Percentiles rank a stretch among this genome's conserved stretches.
Conservation (phyloP, 2,329 filamentous ascomycete species). For the Pezizomycotina sp. region DNA sequence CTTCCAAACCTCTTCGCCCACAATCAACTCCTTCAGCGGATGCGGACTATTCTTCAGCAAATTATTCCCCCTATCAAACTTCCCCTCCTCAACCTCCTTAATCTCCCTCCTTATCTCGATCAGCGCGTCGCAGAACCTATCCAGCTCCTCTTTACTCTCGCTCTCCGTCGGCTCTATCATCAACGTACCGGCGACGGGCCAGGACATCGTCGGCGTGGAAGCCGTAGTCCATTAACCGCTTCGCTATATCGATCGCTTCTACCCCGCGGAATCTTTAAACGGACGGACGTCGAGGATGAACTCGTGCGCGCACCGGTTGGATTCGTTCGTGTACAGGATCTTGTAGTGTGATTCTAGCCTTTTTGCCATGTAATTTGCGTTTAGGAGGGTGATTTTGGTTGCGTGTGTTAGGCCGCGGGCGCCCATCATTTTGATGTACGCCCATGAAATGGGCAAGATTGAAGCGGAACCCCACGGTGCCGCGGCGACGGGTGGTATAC, state of each 20-base stretch:
- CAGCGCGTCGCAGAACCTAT: conserved; percentile 80
- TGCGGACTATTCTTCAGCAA: conserved; percentile 83
- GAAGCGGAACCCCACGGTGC: conserved; percentile 76
- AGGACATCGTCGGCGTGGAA: conserved; percentile 98
- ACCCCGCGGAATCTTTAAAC: conserved; percentile 68
- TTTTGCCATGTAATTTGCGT: conserved; percentile 90
- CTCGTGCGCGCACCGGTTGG: conserved; percentile 84
- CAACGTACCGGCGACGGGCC: conserved; percentile 83
- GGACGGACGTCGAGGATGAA: conserved; percentile 83
- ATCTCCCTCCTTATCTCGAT: conserved; percentile 80
- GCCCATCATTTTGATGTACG: conserved; percentile 92
- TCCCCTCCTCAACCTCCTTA: conserved; percentile 61
- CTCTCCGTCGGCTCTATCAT: conserved; percentile 98
- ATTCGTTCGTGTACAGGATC: conserved; percentile 82
- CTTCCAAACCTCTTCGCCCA: conserved; percentile 46
- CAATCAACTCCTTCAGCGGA: conserved; percentile 61
- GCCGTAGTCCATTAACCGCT: conserved; percentile 90
- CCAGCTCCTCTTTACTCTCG: conserved; percentile 79
- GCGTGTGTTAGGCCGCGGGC: conserved; percentile 67
- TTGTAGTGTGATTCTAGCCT: conserved; percentile 71
- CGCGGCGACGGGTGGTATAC: conserved; percentile 58
- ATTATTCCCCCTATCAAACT: conserved; percentile 57
- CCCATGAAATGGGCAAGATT: conserved; percentile 86
- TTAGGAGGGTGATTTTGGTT: conserved; percentile 82
- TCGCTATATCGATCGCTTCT: conserved; percentile 88